These are phyloP conservation scores for Stromatinia cepivora DNA, from an alignment of 2,329 filamentous ascomycete genomes.

Conservation along the genomic window DNA sequence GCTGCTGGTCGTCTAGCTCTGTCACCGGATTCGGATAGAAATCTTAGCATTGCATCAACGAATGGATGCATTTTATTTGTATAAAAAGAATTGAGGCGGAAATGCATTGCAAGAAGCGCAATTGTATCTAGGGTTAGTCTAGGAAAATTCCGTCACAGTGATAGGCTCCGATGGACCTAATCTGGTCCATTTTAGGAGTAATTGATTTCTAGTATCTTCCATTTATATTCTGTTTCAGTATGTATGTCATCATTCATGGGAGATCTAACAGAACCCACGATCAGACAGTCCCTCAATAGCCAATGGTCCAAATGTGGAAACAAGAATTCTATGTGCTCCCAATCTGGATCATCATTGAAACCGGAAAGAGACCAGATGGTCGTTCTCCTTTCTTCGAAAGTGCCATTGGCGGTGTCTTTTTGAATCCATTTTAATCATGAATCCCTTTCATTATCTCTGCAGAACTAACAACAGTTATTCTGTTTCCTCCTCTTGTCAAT, in stretches of 20 bases:
- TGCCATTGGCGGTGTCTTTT: conserved; percentile 20
- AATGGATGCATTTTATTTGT: conserved; percentile 68
- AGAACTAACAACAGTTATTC: neutral
- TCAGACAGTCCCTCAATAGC: conserved; percentile 66
- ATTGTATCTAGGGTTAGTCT: conserved; percentile 67
- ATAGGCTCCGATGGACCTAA: conserved; percentile 58
- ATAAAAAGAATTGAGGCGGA: conserved; percentile 74
- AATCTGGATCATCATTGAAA: conserved; percentile 51
- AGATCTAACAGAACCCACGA: conserved; percentile 1
- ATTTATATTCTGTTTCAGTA: conserved; percentile 47
- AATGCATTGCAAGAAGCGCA: conserved; percentile 58
- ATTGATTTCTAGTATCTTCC: conserved; percentile 64
- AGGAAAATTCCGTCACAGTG: conserved; percentile 65
- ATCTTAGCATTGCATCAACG: conserved; percentile 64
- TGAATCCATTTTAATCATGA: conserved; percentile 11
- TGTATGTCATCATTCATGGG: neutral
- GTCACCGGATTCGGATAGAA: conserved; percentile 57
- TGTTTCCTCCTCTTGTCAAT: neutral
- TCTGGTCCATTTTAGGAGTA: conserved; percentile 66
- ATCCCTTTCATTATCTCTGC: conserved; percentile 13
- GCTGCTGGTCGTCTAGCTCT: conserved; percentile 51
- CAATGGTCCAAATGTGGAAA: conserved; percentile 68
- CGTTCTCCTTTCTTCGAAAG: conserved; percentile 23
- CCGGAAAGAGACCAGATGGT: conserved; percentile 26
- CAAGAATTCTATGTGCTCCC: conserved; percentile 66